Conservation (phyloP, 306 rosid genomes). For the Prunus kanzakura region DNA sequence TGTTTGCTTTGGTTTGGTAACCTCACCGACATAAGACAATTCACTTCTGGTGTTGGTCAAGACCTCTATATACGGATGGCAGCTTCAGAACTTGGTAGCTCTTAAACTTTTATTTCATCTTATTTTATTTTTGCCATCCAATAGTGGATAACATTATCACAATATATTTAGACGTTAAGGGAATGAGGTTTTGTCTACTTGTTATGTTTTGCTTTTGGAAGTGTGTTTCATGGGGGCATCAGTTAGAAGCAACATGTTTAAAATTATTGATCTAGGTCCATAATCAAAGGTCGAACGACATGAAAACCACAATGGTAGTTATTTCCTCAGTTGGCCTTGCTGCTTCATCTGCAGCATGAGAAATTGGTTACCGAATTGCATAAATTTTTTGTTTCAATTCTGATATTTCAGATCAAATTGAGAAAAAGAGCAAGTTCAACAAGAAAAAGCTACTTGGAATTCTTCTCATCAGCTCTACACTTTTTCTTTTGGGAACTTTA, state of each 20-base stretch:
- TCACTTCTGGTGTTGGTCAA: neutral
- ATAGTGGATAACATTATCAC: neutral
- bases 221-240: too few species aligned
- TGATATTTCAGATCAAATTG: neutral
- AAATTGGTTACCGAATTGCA: neutral
- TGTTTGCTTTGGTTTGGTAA: constrained; percentile 40
- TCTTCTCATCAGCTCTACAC: neutral
- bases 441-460: constrained; percentile 1
- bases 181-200: neutral
- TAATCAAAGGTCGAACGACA: too few species aligned
- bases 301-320: neutral
- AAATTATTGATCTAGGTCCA: too few species aligned
- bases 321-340: neutral
- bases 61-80: constrained; percentile 15
- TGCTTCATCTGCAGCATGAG: neutral
- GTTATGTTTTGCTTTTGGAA: too few species aligned
- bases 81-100: constrained; percentile 3
- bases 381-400: neutral
- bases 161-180: neutral
- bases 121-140: neutral
- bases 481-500: neutral
- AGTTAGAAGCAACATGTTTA: too few species aligned
- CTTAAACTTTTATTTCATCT: neutral
- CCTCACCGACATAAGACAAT: constrained; percentile 28
- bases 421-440: neutral